Evolutionary conservation across 345 rosid genomes (phyloP), one percentile per base, ranked within the genome.

Genomic region (Gossypium stocksii): DNA sequence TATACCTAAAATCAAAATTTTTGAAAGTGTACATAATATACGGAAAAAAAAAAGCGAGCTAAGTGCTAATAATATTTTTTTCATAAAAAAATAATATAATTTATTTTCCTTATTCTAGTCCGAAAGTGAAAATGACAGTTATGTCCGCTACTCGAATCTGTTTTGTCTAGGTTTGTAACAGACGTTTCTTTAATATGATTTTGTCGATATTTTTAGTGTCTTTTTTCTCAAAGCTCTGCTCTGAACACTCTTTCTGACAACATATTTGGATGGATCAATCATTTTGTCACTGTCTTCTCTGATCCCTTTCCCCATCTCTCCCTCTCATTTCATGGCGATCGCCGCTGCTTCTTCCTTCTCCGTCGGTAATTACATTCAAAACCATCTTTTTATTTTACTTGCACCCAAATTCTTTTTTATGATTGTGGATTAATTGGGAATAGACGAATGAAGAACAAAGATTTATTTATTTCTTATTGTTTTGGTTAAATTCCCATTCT

Each of bases 291-390:
- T 60, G 54, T 44, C 64, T 58, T 20, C 62, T 29, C 77, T 58
- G 62, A 58, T 22, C 29, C 14, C 49, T 11, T 45, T 45, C 13
- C 49, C 29, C 62, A 54, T 54, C 59, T 54, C 15, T 12, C 5
- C 6, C 29, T 57, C 14, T 57, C 14, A 10, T 20, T 57, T 57
- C 62, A 93, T 93, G 97, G 87, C 89, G 93, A 86, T 91, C 86
- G 85, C 89, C 0, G 90, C 87, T 73, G 87, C 90, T 85, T 80
- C 93, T 81, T 80, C 94, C 51, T 83, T 87, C 78, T 70, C 87
- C 66, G 69, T 87, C 27, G 91, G 95, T 89, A 88, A 72, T 67
- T 56, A 64, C 69, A 63, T 52, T 62, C n/a, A 58, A 58, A 10
- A 58, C 62, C 34, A 1, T 58, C 62, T 58, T 23, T 58, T 22